Conservation (phyloP, 2,329 filamentous ascomycete species). For the Aspergillus pseudonomiae region DNA sequence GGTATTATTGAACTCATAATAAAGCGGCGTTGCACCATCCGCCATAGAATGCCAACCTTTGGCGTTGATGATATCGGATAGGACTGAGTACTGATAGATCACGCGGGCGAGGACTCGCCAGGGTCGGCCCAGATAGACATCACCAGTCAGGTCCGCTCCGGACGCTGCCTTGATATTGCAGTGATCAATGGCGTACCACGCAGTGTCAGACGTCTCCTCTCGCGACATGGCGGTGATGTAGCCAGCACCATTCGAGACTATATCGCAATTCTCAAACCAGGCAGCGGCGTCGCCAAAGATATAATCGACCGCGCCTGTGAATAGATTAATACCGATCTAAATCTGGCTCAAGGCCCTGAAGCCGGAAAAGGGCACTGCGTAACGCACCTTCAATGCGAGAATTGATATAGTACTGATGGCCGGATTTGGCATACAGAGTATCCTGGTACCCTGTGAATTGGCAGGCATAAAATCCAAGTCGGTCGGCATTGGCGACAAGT, state of each 20-base stretch:
- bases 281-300: conserved; percentile 39
- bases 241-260: conserved; percentile 36
- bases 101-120: conserved; percentile 39
- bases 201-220: conserved; percentile 23
- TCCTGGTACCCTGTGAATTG: conserved; percentile 40
- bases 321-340: not conserved
- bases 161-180: conserved; percentile 29
- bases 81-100: conserved; percentile 36
- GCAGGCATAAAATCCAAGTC: conserved; percentile 40
- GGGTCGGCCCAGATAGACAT: conserved; percentile 38
- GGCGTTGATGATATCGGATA: conserved; percentile 33
- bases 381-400: conserved; percentile 33
- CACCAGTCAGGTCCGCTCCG: conserved; percentile 21
- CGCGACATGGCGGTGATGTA: conserved; percentile 38
- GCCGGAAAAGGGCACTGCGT: not conserved
- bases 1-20: conserved; percentile 28
- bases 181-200: conserved; percentile 38
- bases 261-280: conserved; percentile 36
- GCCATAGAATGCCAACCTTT: conserved; percentile 39
- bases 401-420: conserved; percentile 39
- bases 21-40: conserved; percentile 32
- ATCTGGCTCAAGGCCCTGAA: no score
- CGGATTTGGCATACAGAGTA: conserved; percentile 38
- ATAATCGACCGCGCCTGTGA: conserved; percentile 36
- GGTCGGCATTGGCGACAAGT: conserved; percentile 32